Percentiles rank a stretch among this genome's conserved stretches.
phyloP scores from a whole-genome alignment of 1,284 basidiomycete species.

The Cutaneotrichosporon cutaneum region DNA sequence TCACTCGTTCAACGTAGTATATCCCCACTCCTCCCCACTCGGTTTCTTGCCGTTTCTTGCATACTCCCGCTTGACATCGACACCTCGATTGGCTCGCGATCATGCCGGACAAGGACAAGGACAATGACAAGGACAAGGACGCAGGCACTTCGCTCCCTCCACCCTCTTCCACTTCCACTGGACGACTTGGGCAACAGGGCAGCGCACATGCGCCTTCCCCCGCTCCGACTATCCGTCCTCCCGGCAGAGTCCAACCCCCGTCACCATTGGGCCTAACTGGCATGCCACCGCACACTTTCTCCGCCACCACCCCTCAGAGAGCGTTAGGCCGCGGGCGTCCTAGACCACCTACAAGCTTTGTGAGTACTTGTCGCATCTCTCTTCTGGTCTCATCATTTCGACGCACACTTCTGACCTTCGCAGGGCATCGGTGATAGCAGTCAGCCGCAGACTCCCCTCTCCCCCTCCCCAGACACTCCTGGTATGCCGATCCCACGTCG shows the following conservation, averaged over 20 bases:
- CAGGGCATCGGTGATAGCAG: conserved; percentile 8
- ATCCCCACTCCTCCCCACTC: neutral
- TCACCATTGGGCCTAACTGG: conserved; percentile 8
- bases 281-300: neutral
- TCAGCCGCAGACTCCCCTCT: conserved; percentile 9
- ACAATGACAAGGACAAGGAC: neutral
- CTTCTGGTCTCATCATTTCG: no score
- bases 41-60: neutral
- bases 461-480: conserved; percentile 12
- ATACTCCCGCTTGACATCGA: neutral
- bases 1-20: neutral
- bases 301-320: conserved; percentile 1
- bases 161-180: neutral
- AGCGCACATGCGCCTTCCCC: neutral
- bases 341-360: conserved; percentile 12
- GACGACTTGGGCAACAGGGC: neutral
- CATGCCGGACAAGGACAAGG: neutral
- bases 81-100: neutral
- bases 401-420: neutral
- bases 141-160: neutral
- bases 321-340: conserved; percentile 14
- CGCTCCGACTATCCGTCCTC: conserved; percentile 5
- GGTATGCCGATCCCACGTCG: conserved; percentile 10
- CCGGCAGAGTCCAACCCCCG: neutral
- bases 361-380: neutral